Percentiles rank a stretch among this genome's conserved stretches.
Evolutionary conservation across 495 filamentous ascomycete species (phyloP).

Genomic region (Pseudoneurospora amorphoporcata): DNA sequence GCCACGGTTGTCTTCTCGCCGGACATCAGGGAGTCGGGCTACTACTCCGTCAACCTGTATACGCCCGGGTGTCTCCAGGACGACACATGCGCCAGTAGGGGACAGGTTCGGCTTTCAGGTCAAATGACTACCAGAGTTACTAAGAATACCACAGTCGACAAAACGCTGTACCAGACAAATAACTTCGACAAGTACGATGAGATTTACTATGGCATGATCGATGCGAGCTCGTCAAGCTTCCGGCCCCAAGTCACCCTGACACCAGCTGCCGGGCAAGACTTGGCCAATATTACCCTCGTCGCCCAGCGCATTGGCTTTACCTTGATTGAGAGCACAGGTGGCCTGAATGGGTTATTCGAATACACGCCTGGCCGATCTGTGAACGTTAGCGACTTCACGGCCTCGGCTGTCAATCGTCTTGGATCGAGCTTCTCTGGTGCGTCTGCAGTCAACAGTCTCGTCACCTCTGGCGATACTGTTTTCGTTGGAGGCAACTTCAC

Average conservation of each 20-base stretch:
- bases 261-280: conserved; percentile 52
- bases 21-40: conserved; percentile 78
- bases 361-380: conserved; percentile 59
- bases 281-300: conserved; percentile 60
- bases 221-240: conserved; percentile 63
- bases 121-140: conserved; percentile 45
- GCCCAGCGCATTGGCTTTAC: conserved; percentile 78
- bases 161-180: conserved; percentile 76
- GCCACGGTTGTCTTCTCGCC: conserved; percentile 69
- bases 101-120: conserved; percentile 70
- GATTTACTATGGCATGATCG: conserved; percentile 75
- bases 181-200: conserved; percentile 89
- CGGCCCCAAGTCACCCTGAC: conserved; percentile 71
- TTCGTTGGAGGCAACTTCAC: conserved; percentile 86
- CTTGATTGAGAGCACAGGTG: conserved; percentile 55
- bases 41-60: conserved; percentile 79
- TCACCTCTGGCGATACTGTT: conserved; percentile 44
- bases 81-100: conserved; percentile 61
- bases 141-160: conserved; percentile 31
- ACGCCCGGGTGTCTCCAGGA: conserved; percentile 86
- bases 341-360: conserved; percentile 86
- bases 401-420: conserved; percentile 64
- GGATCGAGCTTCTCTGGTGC: conserved; percentile 53
- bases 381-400: conserved; percentile 51
- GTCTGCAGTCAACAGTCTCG: conserved; percentile 57